Base-by-base conservation (phyloP, 495 filamentous ascomycete species). In the Penicillium atrosanguineum region DNA sequence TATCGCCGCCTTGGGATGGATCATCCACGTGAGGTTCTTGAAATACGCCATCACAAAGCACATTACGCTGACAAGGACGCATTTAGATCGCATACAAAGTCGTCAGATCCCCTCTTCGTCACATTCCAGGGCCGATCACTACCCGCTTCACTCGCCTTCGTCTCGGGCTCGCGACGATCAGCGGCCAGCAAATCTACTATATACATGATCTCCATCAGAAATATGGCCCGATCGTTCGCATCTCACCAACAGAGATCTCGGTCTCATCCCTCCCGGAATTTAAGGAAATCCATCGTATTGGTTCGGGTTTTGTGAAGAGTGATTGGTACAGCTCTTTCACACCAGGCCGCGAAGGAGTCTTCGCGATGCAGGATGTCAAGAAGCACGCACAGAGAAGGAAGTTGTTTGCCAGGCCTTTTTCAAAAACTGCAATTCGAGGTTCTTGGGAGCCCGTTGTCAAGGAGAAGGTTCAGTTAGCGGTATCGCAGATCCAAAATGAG, bases 121-220 rank as follows among this genome's bases (percentile, higher is more conserved):
- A 11, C 3, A n/a, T 11, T 6, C 34, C 2, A 11, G 11, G n/a
- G 7, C 34, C 34, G 12, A 42, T 42, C 18, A n/a, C 14, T 19
- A 42, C 40, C 12, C 4, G 8, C 5, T 18, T 21, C 40, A 21
- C 8, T n/a, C 40, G 40, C 15, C 18, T 42, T 19, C 40, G 3
- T 18, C 19, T 46, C 1, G 9, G 15, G 25, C 3, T 29, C 19
- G 44, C 23, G 28, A 42, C 40, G 8, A 69, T 76, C 28, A 72
- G 71, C 0, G 53, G 57, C 8, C 56, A 60, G 2, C 69, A 75
- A 43, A 72, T 79, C 31, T 23, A 23, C 23, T 23, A 46, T 83
- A 4, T 79, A 75, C 0, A 79, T 78, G 0, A 67, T 61, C 0
- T 69, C 70, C 38, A 70, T 70, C 1, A 78, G n/a, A 11, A 6